phyloP scores from a whole-genome alignment of 2,329 filamentous ascomycete species.

The Neonectria ditissima region DNA sequence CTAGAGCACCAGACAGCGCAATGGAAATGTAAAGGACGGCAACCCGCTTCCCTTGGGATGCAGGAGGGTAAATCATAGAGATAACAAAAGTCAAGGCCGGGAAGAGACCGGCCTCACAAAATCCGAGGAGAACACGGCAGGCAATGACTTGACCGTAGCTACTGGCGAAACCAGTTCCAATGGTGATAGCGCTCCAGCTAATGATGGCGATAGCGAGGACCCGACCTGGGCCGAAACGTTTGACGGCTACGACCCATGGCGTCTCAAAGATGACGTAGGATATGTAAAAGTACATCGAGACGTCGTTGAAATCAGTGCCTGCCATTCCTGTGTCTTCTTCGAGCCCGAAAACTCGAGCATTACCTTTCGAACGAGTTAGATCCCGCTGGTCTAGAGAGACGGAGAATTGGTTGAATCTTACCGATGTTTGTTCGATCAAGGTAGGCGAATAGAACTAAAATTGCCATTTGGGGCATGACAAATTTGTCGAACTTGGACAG shows the following conservation, averaged over 20 bases:
- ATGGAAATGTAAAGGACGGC: constrained; percentile 48
- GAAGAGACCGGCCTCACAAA: constrained; percentile 52
- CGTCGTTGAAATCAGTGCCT: constrained; percentile 47
- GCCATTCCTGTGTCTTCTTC: constrained; percentile 47
- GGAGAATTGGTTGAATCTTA: background rate
- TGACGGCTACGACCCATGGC: constrained; percentile 48
- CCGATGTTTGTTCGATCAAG: constrained; percentile 46
- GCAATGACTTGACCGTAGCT: constrained; percentile 45
- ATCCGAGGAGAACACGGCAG: constrained; percentile 48
- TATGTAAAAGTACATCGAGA: constrained; percentile 47
- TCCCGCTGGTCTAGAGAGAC: too few relatives aligned
- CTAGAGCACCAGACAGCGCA: constrained; percentile 46
- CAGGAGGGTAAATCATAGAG: constrained; percentile 49
- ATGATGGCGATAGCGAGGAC: constrained; percentile 48
- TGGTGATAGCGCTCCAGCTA: constrained; percentile 48
- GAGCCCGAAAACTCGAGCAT: constrained; percentile 51
- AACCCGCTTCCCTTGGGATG: constrained; percentile 49
- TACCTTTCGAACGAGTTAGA: constrained; percentile 37
- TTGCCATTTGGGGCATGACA: constrained; percentile 44
- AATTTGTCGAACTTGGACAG: constrained; percentile 46
- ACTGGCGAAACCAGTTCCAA: constrained; percentile 48
- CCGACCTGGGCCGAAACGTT: constrained; percentile 43
- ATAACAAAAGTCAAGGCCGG: constrained; percentile 51
- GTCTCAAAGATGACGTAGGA: constrained; percentile 50
- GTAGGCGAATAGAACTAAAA: constrained; percentile 43